Percentiles rank a stretch among this genome's conserved stretches.
These are phyloP conservation scores for Aspergillus indologenus DNA, from an alignment of 495 filamentous ascomycete genomes.

Conservation along the genomic window DNA sequence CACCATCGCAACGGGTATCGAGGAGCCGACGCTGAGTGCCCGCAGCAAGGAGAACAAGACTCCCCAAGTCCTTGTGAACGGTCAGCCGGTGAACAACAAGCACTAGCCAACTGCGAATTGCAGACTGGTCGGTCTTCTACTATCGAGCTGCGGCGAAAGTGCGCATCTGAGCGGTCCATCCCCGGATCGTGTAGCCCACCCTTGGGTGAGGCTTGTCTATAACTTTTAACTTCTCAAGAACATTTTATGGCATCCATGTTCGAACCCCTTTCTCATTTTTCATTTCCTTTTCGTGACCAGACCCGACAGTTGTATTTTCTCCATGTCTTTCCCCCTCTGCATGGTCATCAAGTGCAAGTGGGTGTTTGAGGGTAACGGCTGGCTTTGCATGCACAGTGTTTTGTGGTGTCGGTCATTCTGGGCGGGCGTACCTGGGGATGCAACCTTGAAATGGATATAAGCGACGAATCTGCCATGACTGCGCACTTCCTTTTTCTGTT, in stretches of 20 bases:
- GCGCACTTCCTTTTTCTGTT: neutral
- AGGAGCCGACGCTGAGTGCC: conserved; percentile 20
- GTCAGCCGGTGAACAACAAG: conserved; percentile 31
- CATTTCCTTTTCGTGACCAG: neutral
- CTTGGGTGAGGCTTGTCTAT: neutral
- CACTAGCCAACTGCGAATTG: conserved; percentile 3
- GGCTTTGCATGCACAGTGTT: neutral
- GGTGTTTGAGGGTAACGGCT: neutral
- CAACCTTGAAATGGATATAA: neutral
- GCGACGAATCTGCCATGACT: neutral
- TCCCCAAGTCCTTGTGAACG: conserved; percentile 40
- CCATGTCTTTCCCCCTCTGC: neutral
- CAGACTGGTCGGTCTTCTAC: too few relatives aligned
- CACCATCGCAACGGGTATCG: conserved; percentile 29
- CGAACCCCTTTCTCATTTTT: neutral
- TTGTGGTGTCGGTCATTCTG: neutral
- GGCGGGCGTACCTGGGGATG: neutral
- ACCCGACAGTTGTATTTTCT: neutral
- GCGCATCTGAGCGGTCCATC: neutral
- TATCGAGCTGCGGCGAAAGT: too few relatives aligned
- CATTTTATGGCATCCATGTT: neutral
- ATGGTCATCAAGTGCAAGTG: neutral
- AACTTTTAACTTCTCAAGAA: neutral
- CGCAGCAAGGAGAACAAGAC: conserved; percentile 36
- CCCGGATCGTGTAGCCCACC: neutral